Conservation (phyloP, 306 rosid species). For the Quercus wislizeni region DNA sequence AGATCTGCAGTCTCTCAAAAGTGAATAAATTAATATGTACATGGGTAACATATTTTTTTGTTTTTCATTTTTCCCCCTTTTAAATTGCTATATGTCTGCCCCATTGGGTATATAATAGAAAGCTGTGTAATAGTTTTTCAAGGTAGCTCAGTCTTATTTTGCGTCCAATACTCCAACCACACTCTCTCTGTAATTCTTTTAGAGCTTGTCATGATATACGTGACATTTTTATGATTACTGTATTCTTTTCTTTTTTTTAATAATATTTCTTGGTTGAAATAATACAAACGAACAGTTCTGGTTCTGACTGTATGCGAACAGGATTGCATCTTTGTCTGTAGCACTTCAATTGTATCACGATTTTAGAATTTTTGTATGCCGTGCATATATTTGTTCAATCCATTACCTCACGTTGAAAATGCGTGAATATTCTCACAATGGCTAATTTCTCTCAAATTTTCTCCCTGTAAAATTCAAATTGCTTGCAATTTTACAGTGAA, state of each 20-base stretch:
- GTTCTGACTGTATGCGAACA: neutral
- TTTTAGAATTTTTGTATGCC: neutral
- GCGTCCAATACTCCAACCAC: constrained; percentile 12
- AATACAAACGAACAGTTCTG: constrained; percentile 18
- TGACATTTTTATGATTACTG: constrained; percentile 13
- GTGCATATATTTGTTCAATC: neutral
- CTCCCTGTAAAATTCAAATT: too few species aligned
- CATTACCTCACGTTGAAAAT: too few species aligned
- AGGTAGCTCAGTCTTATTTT: constrained; percentile 14
- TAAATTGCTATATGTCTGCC: constrained; percentile 32
- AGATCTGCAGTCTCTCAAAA: constrained; percentile 29
- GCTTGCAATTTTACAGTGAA: too few species aligned
- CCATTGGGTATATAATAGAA: constrained; percentile 27
- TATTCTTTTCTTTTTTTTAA: constrained; percentile 28
- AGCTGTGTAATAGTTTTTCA: constrained; percentile 22
- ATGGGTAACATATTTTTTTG: constrained; percentile 31
- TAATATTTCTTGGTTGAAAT: constrained; percentile 18
- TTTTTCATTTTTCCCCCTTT: neutral
- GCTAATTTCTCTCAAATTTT: too few species aligned
- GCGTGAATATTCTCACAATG: too few species aligned
- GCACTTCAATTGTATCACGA: neutral
- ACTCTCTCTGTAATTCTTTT: constrained; percentile 22
- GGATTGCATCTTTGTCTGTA: neutral
- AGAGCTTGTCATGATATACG: constrained; percentile 17
- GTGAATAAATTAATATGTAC: constrained; percentile 55